Percentiles rank a stretch among this genome's conserved stretches.
Evolutionary conservation across 2,329 filamentous ascomycete species (phyloP).

Genomic region (Canariomyces notabilis): DNA sequence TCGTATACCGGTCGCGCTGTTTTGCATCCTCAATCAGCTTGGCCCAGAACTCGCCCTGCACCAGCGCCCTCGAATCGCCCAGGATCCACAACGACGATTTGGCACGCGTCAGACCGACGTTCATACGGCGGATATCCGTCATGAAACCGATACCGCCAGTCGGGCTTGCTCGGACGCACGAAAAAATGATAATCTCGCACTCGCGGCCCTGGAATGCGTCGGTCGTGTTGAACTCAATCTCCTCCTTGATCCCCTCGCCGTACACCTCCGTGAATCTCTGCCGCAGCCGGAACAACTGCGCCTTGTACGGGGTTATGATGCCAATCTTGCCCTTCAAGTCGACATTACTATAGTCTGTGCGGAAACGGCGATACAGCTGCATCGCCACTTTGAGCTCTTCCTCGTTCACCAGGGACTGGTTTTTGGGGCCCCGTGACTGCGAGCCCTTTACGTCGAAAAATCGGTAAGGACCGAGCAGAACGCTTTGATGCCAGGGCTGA

Average conservation of each 20-base stretch:
- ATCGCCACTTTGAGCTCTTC: conserved; percentile 84
- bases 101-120: conserved; percentile 92
- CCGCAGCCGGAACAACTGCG: conserved; percentile 77
- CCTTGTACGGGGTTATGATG: conserved; percentile 97
- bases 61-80: conserved; percentile 80
- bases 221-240: conserved; percentile 96
- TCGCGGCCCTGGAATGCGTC: conserved; percentile 97
- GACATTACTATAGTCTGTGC: conserved; percentile 61
- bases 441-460: conserved; percentile 95
- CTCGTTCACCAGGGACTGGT: conserved; percentile 85
- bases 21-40: conserved; percentile 79
- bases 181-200: conserved; percentile 98
- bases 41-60: conserved; percentile 87
- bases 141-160: conserved; percentile 97
- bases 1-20: conserved; percentile 68
- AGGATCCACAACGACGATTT: conserved; percentile 96
- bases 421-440: conserved; percentile 73
- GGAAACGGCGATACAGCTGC: conserved; percentile 75
- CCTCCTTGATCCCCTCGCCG: conserved; percentile 67
- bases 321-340: conserved; percentile 82
- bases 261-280: conserved; percentile 67
- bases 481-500: conserved; percentile 79
- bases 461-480: conserved; percentile 81
- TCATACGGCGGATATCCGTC: conserved; percentile 97
- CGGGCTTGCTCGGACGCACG: conserved; percentile 89